Conservation (phyloP, 345 rosid species). For the Moricandia arvensis region DNA sequence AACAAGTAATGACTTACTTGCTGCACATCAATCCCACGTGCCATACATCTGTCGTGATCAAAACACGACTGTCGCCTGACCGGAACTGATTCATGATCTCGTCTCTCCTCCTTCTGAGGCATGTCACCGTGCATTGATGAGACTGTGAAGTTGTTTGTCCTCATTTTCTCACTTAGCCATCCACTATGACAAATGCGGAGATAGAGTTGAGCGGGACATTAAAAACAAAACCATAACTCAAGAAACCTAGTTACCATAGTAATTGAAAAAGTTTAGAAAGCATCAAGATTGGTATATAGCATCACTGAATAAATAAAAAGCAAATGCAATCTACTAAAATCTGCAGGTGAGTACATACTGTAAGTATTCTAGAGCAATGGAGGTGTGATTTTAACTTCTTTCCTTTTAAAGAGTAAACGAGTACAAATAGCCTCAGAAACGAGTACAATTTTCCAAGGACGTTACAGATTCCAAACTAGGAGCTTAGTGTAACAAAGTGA, state of each 20-base stretch:
- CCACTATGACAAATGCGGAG: slow-evolving; percentile 51
- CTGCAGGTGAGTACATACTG: background rate
- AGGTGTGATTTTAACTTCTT: background rate
- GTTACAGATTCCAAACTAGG: background rate
- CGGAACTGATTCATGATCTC: slow-evolving; percentile 85
- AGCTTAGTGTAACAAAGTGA: background rate
- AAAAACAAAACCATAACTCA: slow-evolving; percentile 2
- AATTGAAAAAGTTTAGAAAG: background rate
- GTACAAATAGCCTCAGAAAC: background rate
- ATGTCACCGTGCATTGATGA: slow-evolving; percentile 99
- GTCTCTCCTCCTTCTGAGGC: slow-evolving; percentile 99
- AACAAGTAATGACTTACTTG: slow-evolving; percentile 54
- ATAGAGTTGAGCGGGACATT: background rate
- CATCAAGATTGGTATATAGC: background rate
- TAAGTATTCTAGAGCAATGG: background rate
- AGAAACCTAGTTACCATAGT: background rate
- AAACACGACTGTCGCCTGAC: slow-evolving; percentile 78
- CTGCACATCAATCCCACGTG: slow-evolving; percentile 94
- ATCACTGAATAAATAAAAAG: background rate
- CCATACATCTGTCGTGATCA: slow-evolving; percentile 99
- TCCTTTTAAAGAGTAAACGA: background rate
- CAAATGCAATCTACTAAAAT: background rate
- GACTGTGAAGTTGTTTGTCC: slow-evolving; percentile 82
- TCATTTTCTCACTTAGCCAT: slow-evolving; percentile 99
- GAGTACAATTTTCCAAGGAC: background rate